A percentile compares a stretch with the other conserved stretches of the same genome.
phyloP scores from a whole-genome alignment of 1,284 basidiomycete genomes.

The Earliella scabrosa region DNA sequence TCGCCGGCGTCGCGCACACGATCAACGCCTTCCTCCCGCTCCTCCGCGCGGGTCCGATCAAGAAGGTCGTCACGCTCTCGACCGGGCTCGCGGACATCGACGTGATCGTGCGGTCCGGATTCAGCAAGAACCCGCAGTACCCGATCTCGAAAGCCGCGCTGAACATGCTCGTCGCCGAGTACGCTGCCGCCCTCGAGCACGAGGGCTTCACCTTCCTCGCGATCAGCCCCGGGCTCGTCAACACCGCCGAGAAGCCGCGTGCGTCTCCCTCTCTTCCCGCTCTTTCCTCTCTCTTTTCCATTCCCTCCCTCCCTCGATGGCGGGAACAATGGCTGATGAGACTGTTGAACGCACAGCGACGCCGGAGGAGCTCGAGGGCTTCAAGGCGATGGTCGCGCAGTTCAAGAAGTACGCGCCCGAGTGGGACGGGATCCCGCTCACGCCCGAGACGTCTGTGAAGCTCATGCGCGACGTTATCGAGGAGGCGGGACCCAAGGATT shows the following conservation, averaged over 20 bases:
- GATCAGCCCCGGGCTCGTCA: slow-evolving; percentile 42
- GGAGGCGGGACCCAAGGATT: slow-evolving; percentile 32
- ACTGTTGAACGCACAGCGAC: slow-evolving; percentile 21
- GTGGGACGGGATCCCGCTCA: slow-evolving; percentile 36
- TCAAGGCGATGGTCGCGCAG: slow-evolving; percentile 15
- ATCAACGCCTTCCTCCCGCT: slow-evolving; percentile 44
- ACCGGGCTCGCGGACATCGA: slow-evolving; percentile 37
- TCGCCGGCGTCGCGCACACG: slow-evolving; percentile 40
- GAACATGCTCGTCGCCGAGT: slow-evolving; percentile 44
- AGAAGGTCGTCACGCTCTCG: slow-evolving; percentile 43
- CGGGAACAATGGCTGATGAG: background rate
- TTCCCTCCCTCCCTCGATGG: background rate
- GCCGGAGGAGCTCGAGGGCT: slow-evolving; percentile 24
- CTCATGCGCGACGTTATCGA: slow-evolving; percentile 37
- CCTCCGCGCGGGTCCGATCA: slow-evolving; percentile 37
- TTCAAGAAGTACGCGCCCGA: slow-evolving; percentile 29
- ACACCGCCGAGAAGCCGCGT: slow-evolving; percentile 30
- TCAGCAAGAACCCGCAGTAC: slow-evolving; percentile 32
- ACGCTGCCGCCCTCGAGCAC: slow-evolving; percentile 36
- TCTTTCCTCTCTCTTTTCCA: background rate
- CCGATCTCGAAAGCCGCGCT: slow-evolving; percentile 41
- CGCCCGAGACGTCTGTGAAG: slow-evolving; percentile 37
- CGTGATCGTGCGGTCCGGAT: slow-evolving; percentile 23
- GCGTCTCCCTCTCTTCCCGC: background rate
- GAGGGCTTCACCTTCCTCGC: slow-evolving; percentile 44